Evolutionary conservation across 2,329 filamentous ascomycete species (phyloP).

Genomic region (Rosellinia necatrix): DNA sequence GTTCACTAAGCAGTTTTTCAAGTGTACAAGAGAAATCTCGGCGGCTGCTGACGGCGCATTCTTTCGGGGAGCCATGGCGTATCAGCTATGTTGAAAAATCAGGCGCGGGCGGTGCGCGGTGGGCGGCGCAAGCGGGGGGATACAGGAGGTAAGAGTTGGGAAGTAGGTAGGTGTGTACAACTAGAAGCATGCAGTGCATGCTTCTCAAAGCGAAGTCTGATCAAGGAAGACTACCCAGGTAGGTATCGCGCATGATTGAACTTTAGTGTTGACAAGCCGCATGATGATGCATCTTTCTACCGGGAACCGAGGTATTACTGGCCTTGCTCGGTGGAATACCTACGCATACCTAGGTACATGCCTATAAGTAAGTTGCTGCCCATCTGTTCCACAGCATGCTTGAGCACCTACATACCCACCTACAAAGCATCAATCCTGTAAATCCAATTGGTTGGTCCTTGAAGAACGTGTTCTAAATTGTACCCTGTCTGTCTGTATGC

Average conservation of each 20-base stretch:
- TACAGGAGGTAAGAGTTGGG: background rate
- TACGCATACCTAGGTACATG: no score
- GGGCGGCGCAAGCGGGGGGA: no score
- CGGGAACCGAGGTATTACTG: conserved; percentile 36
- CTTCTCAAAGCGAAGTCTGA: background rate
- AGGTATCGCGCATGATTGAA: conserved; percentile 1
- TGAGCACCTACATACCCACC: no score
- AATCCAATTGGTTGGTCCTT: no score
- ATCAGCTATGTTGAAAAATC: conserved; percentile 10
- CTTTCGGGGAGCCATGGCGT: conserved; percentile 46
- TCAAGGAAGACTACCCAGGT: no score
- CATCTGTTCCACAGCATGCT: no score
- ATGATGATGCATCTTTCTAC: background rate
- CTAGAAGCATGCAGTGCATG: conserved; percentile 6
- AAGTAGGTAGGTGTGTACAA: no score
- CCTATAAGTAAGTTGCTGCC: no score
- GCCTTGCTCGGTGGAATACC: no score
- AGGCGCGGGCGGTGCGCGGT: no score
- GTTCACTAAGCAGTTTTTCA: conserved; percentile 96
- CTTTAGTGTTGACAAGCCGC: background rate
- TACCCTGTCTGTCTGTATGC: background rate
- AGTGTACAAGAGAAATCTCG: conserved; percentile 81
- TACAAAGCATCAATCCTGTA: no score
- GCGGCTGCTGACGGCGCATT: conserved; percentile 70
- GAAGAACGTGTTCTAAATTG: background rate